Evolutionary conservation across 2,329 filamentous ascomycete species (phyloP).

Genomic region (Stachybotrys chartarum): DNA sequence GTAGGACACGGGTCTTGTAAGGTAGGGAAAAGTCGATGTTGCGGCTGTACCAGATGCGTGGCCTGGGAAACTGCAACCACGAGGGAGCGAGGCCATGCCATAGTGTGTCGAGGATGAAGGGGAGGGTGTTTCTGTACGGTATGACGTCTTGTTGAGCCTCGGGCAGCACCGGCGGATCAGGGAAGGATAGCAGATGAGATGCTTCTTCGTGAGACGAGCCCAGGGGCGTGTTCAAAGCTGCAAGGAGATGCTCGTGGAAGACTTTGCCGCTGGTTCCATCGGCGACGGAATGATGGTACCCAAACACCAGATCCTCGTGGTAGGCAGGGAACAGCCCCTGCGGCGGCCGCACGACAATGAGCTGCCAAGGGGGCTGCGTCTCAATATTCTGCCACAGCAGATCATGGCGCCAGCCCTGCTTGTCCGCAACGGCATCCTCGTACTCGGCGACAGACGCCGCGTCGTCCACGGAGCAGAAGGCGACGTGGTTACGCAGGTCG

Average conservation of each 20-base stretch:
- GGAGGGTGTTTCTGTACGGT: slow-evolving; percentile 28
- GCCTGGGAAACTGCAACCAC: slow-evolving; percentile 22
- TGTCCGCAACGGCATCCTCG: slow-evolving; percentile 20
- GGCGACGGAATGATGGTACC: slow-evolving; percentile 44
- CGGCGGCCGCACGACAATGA: slow-evolving; percentile 26
- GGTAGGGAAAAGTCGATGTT: slow-evolving; percentile 26
- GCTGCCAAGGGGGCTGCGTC: slow-evolving; percentile 38
- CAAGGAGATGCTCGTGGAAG: slow-evolving; percentile 42
- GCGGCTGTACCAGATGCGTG: slow-evolving; percentile 30
- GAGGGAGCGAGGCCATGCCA: slow-evolving; percentile 32
- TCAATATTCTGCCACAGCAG: slow-evolving; percentile 32
- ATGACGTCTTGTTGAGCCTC: slow-evolving; percentile 34
- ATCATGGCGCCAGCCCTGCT: slow-evolving; percentile 32
- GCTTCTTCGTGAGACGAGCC: neutral
- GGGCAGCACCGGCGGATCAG: slow-evolving; percentile 21
- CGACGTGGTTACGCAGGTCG: slow-evolving; percentile 34
- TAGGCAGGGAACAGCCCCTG: slow-evolving; percentile 4
- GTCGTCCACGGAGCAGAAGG: slow-evolving; percentile 20
- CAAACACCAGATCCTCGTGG: slow-evolving; percentile 36
- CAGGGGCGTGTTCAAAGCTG: slow-evolving; percentile 27
- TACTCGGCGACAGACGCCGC: slow-evolving; percentile 13
- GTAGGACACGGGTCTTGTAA: slow-evolving; percentile 25
- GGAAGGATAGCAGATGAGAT: slow-evolving; percentile 22
- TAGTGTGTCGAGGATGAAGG: slow-evolving; percentile 31
- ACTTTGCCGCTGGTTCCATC: slow-evolving; percentile 41